phyloP scores from a whole-genome alignment of 2,329 filamentous ascomycete genomes.

The Fusarium tuaranense region DNA sequence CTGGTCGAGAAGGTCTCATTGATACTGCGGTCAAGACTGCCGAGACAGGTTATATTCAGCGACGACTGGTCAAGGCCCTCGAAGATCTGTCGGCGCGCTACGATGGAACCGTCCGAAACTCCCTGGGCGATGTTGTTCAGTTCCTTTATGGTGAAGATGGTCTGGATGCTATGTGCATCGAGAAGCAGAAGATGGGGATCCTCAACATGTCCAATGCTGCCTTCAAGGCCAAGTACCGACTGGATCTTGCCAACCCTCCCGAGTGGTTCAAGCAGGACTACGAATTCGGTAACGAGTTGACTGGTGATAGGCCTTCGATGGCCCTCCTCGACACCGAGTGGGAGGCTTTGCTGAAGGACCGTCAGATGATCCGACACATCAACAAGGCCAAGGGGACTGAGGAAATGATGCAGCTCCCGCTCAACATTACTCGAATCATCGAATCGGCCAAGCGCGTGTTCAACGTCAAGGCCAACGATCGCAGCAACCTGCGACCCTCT shows the following conservation, averaged over 20 bases:
- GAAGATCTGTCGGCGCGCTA: constrained; percentile 99
- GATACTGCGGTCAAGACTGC: constrained; percentile 99
- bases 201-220: constrained; percentile 82
- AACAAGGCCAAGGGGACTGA: constrained; percentile 78
- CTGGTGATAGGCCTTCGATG: constrained; percentile 89
- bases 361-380: constrained; percentile 78
- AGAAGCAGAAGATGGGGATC: constrained; percentile 90
- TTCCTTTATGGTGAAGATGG: constrained; percentile 99
- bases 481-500: constrained; percentile 89
- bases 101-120: constrained; percentile 97
- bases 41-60: constrained; percentile 98
- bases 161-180: constrained; percentile 91
- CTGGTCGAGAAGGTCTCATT: constrained; percentile 99
- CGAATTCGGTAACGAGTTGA: constrained; percentile 87
- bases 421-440: constrained; percentile 92
- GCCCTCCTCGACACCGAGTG: constrained; percentile 89
- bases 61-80: constrained; percentile 96
- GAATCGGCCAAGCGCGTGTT: constrained; percentile 92
- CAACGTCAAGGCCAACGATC: constrained; percentile 84
- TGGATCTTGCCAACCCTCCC: constrained; percentile 73
- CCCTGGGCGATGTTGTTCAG: constrained; percentile 94
- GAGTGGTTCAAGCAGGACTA: constrained; percentile 71
- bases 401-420: constrained; percentile 88
- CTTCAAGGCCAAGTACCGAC: constrained; percentile 84
- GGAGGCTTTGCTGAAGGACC: constrained; percentile 80